phyloP scores from a whole-genome alignment of 225 moss, liverwort and hornwort genomes.

The Neckera pumila region DNA sequence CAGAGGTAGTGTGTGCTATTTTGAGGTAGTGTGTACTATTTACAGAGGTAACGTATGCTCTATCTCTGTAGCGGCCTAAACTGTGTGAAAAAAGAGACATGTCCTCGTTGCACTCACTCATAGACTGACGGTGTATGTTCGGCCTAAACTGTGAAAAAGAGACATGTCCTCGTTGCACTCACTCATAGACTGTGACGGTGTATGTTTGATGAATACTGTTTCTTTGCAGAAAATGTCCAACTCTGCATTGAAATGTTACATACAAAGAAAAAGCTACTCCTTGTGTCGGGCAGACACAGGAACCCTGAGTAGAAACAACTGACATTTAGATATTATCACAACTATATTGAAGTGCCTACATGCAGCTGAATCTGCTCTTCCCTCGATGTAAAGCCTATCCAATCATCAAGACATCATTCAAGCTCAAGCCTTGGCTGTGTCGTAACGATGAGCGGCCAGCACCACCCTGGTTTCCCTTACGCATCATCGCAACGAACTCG shows the following conservation, averaged over 20 bases:
- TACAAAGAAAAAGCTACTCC: neutral
- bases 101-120: neutral
- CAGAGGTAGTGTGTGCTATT: neutral
- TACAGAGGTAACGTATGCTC: neutral
- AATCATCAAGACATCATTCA: slow-evolving; percentile 67
- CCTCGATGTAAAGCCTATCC: slow-evolving; percentile 6
- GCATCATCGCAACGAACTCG: slow-evolving; percentile 90
- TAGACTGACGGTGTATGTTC: neutral
- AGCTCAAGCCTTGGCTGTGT: slow-evolving; percentile 72
- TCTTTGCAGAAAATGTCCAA: neutral
- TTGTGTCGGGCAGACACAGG: neutral
- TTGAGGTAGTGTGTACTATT: neutral
- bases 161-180: neutral
- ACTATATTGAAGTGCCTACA: neutral
- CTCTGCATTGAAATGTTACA: neutral
- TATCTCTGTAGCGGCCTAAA: neutral
- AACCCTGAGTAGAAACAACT: neutral
- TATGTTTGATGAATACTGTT: neutral
- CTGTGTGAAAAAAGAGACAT: neutral
- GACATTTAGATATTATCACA: neutral
- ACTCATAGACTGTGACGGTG: neutral
- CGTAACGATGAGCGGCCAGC: slow-evolving; percentile 62
- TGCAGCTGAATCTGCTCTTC: neutral
- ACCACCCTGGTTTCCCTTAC: slow-evolving; percentile 63
- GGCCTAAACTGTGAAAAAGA: neutral